phyloP scores from a whole-genome alignment of 176 grass and related monocot genomes.

The Hordeum vulgare region DNA sequence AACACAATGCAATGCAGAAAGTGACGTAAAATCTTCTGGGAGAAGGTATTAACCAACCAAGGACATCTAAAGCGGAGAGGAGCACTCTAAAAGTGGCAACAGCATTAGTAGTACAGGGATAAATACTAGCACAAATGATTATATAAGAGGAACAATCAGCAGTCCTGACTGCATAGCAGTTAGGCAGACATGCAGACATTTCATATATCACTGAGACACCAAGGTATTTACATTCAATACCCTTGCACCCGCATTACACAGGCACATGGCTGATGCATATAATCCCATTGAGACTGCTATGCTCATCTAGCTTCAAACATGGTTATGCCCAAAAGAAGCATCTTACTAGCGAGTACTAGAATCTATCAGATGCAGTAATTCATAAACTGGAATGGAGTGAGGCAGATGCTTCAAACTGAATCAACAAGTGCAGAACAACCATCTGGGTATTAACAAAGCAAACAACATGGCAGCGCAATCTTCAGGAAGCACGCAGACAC shows the following conservation, averaged over 20 bases:
- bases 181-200: not conserved
- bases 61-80: not conserved
- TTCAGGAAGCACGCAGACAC: not conserved
- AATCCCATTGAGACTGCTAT: not conserved
- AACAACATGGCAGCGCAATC: not conserved
- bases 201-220: not conserved
- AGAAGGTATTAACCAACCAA: not conserved
- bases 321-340: not conserved
- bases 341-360: not conserved
- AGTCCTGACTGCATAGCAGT: not conserved
- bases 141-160: not conserved
- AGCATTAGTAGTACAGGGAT: not conserved
- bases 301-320: not conserved
- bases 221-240: not conserved
- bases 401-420: no score
- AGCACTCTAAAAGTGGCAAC: not conserved
- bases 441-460: not conserved
- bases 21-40: not conserved
- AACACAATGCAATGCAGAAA: not conserved
- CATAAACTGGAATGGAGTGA: not conserved
- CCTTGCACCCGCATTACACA: not conserved
- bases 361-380: not conserved
- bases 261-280: not conserved
- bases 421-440: not conserved
- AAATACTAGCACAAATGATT: not conserved